Evolutionary conservation across 257 asterid species (phyloP).

Genomic region (Datura wrightii): DNA sequence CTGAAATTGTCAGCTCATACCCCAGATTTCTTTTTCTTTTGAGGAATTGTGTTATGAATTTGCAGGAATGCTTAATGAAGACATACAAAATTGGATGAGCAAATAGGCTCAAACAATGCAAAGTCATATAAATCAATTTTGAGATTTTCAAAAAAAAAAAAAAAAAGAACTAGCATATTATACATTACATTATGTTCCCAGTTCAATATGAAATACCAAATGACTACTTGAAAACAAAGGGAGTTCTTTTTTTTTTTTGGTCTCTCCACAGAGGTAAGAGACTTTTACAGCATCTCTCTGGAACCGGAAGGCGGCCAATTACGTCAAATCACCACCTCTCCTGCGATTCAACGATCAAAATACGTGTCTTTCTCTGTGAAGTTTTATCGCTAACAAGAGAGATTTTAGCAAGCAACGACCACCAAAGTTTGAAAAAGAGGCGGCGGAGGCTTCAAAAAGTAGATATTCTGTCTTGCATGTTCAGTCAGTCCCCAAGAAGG

Average conservation of each 20-base stretch:
- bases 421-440: not conserved
- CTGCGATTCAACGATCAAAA: not conserved
- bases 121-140: not conserved
- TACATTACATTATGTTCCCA: not conserved
- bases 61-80: too few relatives aligned
- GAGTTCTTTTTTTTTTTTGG: not conserved
- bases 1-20: too few relatives aligned
- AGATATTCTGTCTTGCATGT: not conserved
- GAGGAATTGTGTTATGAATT: too few relatives aligned
- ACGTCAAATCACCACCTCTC: not conserved
- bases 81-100: too few relatives aligned
- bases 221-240: not conserved
- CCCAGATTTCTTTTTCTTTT: too few relatives aligned
- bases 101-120: too few relatives aligned
- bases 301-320: not conserved
- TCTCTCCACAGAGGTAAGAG: not conserved
- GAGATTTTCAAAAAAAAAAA: not conserved
- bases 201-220: not conserved
- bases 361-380: not conserved
- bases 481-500: conserved; percentile 59
- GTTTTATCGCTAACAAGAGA: not conserved
- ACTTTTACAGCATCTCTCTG: not conserved
- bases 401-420: not conserved
- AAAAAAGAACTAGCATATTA: not conserved
- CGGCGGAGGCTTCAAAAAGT: not conserved